Evolutionary conservation across 2,329 filamentous ascomycete species (phyloP).

Genomic region (Fusarium algeriense): DNA sequence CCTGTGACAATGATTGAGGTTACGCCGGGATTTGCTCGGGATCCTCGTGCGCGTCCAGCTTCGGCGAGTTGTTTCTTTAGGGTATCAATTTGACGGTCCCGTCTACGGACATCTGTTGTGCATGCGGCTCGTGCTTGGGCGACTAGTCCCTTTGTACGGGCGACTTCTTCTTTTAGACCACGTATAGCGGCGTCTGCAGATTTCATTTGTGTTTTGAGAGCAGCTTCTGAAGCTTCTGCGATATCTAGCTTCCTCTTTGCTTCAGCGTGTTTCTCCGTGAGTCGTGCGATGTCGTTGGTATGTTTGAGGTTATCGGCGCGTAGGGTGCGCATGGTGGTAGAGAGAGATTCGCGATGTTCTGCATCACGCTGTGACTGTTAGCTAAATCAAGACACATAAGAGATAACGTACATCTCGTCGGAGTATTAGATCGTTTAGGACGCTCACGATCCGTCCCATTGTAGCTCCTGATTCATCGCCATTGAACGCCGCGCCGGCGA

Average conservation of each 20-base stretch:
- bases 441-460: slow-evolving; percentile 88
- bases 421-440: slow-evolving; percentile 93
- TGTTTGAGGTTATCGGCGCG: slow-evolving; percentile 82
- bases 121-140: slow-evolving; percentile 88
- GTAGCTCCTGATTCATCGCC: slow-evolving; percentile 69
- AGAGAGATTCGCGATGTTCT: slow-evolving; percentile 86
- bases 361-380: slow-evolving; percentile 77
- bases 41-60: slow-evolving; percentile 71
- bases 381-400: slow-evolving; percentile 5
- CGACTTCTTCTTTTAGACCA: slow-evolving; percentile 85
- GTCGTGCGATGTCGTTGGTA: slow-evolving; percentile 73
- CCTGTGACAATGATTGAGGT: slow-evolving; percentile 70
- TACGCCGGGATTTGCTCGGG: slow-evolving; percentile 65
- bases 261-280: slow-evolving; percentile 66
- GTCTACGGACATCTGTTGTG: slow-evolving; percentile 89
- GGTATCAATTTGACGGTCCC: slow-evolving; percentile 88
- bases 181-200: slow-evolving; percentile 80
- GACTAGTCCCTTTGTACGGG: slow-evolving; percentile 81
- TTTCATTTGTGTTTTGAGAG: slow-evolving; percentile 76
- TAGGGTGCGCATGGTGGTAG: slow-evolving; percentile 79
- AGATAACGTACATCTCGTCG: slow-evolving; percentile 78
- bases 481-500: slow-evolving; percentile 74
- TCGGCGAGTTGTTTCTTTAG: slow-evolving; percentile 89
- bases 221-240: slow-evolving; percentile 77
- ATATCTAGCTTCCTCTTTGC: slow-evolving; percentile 67